Base-by-base conservation (phyloP, 2,329 filamentous ascomycete genomes). In the Botrytis porri region DNA sequence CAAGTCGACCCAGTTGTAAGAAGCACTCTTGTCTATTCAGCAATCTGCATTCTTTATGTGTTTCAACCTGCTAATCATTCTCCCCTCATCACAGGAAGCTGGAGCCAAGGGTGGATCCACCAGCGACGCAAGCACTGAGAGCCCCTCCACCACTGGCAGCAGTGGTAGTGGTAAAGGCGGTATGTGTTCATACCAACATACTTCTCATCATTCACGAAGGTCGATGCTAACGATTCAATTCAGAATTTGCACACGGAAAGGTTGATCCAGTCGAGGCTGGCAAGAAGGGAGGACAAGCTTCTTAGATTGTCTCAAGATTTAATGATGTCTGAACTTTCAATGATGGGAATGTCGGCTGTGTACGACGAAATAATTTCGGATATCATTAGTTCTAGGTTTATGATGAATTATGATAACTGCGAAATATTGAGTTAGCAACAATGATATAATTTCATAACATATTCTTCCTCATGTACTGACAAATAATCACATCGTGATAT, bases 191-290 rank as follows among this genome's bases (percentile, higher is more conserved):
- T 5, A 8, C 39, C 14, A 32, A 32, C 9, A n/a, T 7, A 1
- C 41, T 63, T 57, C n/a, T 54, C 4, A 14, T 45, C 14, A 20
- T 41, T 32, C 60, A 37, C 39, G 1, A 43, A 22, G 25, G 41
- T 41, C n/a, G 35, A 57, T 57, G 5, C 35, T 72, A 63, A 71
- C 59, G 10, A 6, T n/a, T 20, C 18, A 22, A 18, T 39, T 4
- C 48, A 76, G 80, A 83, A 76, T 84, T 84, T 71, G 82, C 82
- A 70, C 80, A 82, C 29, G 82, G 82, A 74, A 82, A 83, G 74
- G 82, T 84, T 39, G 82, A 84, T 74, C 82, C 83, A 39, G 76
- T 78, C 60, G 79, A 83, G 76, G 83, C 83, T 71, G 83, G 83
- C 45, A 81, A 81, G 77, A 76, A 83, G 76, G 83, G 82, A 60